Evolutionary conservation across 495 filamentous ascomycete genomes (phyloP).

Genomic region (Trichoderma asperelloides): DNA sequence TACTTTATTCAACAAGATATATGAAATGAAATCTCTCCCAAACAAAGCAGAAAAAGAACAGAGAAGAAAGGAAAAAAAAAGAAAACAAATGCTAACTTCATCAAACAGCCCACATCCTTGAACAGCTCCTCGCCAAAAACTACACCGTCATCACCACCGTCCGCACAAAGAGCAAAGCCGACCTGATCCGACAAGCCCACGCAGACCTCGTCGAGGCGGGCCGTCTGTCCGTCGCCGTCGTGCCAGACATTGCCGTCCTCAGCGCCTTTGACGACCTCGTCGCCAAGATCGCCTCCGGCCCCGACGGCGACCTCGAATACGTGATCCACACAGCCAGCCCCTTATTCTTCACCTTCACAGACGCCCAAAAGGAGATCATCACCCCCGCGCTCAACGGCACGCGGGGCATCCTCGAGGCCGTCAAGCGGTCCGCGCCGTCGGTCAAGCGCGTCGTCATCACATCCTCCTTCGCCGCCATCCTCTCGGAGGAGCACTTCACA

Average conservation of each 20-base stretch:
- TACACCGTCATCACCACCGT: conserved; percentile 82
- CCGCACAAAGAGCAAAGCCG: conserved; percentile 67
- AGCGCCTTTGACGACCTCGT: conserved; percentile 75
- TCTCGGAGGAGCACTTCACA: conserved; percentile 32
- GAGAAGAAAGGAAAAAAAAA: neutral
- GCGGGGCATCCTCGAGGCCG: conserved; percentile 64
- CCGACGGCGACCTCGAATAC: conserved; percentile 76
- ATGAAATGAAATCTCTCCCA: no score
- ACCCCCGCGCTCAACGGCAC: conserved; percentile 84
- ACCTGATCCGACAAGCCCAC: conserved; percentile 62
- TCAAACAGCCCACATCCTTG: conserved; percentile 60
- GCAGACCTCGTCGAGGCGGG: conserved; percentile 41
- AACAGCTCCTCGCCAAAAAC: conserved; percentile 56
- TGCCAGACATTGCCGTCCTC: conserved; percentile 70
- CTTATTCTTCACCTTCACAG: conserved; percentile 63
- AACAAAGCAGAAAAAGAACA: no score
- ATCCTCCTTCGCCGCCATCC: conserved; percentile 73
- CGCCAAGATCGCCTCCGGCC: conserved; percentile 68
- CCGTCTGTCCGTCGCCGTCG: conserved; percentile 66
- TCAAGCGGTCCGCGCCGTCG: conserved; percentile 62
- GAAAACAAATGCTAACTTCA: neutral
- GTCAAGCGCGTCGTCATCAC: conserved; percentile 83
- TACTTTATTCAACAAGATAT: no score
- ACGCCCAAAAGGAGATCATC: conserved; percentile 71
- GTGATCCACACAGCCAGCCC: conserved; percentile 86